Evolutionary conservation across 2,329 filamentous ascomycete genomes (phyloP).

Genomic region (Trichothecium sympodiale): DNA sequence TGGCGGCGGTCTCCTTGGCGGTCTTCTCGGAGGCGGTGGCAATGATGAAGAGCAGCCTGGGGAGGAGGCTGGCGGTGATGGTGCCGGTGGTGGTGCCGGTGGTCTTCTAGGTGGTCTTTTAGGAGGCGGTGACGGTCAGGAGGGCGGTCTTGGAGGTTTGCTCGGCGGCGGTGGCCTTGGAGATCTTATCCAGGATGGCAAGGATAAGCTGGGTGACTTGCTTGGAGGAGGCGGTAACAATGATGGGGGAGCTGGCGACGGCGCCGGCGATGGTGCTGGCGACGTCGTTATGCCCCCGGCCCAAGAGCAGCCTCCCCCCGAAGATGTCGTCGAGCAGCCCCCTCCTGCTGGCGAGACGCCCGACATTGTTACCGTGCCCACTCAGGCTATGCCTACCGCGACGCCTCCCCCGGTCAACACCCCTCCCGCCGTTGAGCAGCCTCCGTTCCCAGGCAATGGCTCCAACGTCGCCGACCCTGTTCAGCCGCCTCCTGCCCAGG

Average conservation of each 20-base stretch:
- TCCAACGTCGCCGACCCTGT: too few relatives aligned
- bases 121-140: neutral
- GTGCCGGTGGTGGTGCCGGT: neutral
- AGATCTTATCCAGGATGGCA: neutral
- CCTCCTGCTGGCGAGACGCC: neutral
- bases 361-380: too few relatives aligned
- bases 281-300: neutral
- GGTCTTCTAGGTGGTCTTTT: too few relatives aligned
- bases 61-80: neutral
- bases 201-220: neutral
- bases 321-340: neutral
- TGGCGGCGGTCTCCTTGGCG: neutral
- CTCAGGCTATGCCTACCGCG: too few relatives aligned
- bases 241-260: neutral
- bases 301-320: neutral
- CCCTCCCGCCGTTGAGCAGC: too few relatives aligned
- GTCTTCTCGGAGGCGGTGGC: conserved; percentile 1
- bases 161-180: neutral
- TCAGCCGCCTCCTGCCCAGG: too few relatives aligned
- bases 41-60: neutral
- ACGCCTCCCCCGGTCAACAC: too few relatives aligned
- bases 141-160: neutral
- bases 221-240: neutral
- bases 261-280: neutral
- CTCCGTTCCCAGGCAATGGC: too few relatives aligned